Base-by-base conservation (phyloP, 2,329 filamentous ascomycete genomes). In the Penicillium sp. region DNA sequence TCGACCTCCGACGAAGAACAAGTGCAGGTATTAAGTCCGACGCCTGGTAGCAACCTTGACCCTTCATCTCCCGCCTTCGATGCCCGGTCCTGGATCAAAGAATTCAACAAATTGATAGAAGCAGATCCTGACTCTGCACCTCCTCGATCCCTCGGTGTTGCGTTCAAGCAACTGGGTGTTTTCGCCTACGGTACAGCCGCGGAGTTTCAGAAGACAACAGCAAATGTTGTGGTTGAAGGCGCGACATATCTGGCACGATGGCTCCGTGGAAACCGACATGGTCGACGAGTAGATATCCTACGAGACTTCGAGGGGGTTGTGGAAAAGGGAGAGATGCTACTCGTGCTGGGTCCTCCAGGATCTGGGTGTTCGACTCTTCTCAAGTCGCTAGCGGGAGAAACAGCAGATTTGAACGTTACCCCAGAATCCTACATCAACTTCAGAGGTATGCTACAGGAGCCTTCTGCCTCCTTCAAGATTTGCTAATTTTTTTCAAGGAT, bases 381-480 rank as follows among this genome's bases (percentile, higher is more conserved):
- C 52, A 93, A 93, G 78, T 89, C 89, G 0, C 83, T 93, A 60
- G 83, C 89, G 9, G 90, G 90, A 58, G 89, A 93, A 72, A 90
- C 87, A 29, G 86, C 91, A 62, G 90, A 90, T 44, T 87, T 92
- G 65, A 83, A 82, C 58, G 79, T 92, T 16, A 87, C 89, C 45
- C 73, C 86, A 2, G 73, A 77, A 5, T 87, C 88, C 0, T 83
- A 87, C 56, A 84, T 93, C 70, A 92, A 93, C 75, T 93, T 92
- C 68, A 88, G 92, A 82, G 60, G 60, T 54, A 46, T 56, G 21
- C 4, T 33, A 28, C 3, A n/a, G n/a, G n/a, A n/a, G n/a, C n/a
- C n/a, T n/a, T n/a, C 13, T 10, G 13, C 9, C 9, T 33, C 31
- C 13, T 33, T 8, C 13, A 6, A 13, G 13, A 8, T 33, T 14